Evolutionary conservation across 2,329 filamentous ascomycete genomes (phyloP).

Genomic region (Colletotrichum caudatum): DNA sequence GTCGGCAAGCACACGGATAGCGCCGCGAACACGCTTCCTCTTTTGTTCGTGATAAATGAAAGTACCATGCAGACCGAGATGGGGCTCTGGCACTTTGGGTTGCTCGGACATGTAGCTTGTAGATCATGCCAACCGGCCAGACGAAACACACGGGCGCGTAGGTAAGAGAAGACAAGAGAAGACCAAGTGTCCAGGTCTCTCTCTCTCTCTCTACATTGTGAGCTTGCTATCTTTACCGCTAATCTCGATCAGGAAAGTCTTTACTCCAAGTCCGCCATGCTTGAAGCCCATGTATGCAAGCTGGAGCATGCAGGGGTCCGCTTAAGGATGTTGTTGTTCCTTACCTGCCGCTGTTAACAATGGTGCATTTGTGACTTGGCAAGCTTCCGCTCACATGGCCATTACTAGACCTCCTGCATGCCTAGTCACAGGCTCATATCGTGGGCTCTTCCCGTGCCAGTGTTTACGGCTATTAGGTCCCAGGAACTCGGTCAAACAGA

Average conservation of each 20-base stretch:
- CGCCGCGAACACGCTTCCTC: conserved; percentile 3
- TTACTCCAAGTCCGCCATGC: conserved; percentile 25
- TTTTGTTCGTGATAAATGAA: conserved; percentile 2
- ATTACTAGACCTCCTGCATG: not conserved
- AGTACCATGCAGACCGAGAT: conserved; percentile 20
- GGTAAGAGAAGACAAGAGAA: conserved; percentile 14
- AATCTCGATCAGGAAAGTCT: conserved; percentile 27
- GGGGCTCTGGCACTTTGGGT: not conserved
- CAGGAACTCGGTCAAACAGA: not conserved
- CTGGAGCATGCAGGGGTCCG: conserved; percentile 1
- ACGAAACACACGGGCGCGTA: conserved; percentile 3
- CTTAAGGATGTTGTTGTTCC: not conserved
- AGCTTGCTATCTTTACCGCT: conserved; percentile 32
- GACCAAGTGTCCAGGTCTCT: conserved; percentile 13
- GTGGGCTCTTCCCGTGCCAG: not conserved
- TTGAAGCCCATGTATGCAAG: conserved; percentile 27
- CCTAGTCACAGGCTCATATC: not conserved
- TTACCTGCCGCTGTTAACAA: conserved; percentile 3
- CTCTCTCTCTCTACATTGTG: not conserved
- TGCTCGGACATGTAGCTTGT: conserved; percentile 1
- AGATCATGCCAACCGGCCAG: not conserved
- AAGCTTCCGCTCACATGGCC: not conserved
- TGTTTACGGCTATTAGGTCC: not conserved
- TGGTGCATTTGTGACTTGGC: not conserved
- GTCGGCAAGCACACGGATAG: not conserved